Base-by-base conservation (phyloP, 2,329 filamentous ascomycete genomes). In the Dothistroma pini region DNA sequence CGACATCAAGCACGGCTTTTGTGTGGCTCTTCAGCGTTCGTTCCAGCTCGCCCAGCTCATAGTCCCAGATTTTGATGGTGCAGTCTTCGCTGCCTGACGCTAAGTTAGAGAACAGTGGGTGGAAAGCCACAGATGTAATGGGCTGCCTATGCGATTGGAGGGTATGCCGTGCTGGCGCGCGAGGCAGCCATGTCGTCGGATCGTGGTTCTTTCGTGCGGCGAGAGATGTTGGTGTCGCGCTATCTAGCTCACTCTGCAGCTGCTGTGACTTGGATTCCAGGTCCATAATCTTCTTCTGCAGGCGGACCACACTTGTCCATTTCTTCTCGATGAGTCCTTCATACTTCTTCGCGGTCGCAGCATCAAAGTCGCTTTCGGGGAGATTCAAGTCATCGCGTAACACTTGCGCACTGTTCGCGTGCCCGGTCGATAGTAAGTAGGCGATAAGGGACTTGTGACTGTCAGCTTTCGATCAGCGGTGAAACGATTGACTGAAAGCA, bases 261-360 rank as follows among this genome's bases (percentile, higher is more conserved):
- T 82, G 80, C 22, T 84, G 78, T 71, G 87, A 89, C 72, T 86
- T 86, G 59, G 89, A 85, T 78, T 97, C 93, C 19, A 97, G 84
- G 66, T 97, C 93, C 86, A 97, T 91, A 72, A 97, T 96, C 89
- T 96, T 97, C 78, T 96, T 97, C 78, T 97, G 93, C 75, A 97
- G 77, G 63, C 93, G 85, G 71, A 97, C 92, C 31, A 97, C 89
- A 71, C 91, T 95, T 21, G 93, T 97, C 93, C 93, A 97, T 81
- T 97, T 97, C 84, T 96, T 97, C 82, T 97, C 93, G 68, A 97
- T 78, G 31, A 97, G 78, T 1, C 90, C 90, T 77, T 96, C 92
- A 79, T 97, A 97, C 78, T 96, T 96, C 81, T 96, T 96, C 56
- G 88, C 84, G 21, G 91, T 96, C 19, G 85, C 84, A 64, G 89